Conservation (phyloP, 306 rosid genomes). For the Albizia julibrissin region DNA sequence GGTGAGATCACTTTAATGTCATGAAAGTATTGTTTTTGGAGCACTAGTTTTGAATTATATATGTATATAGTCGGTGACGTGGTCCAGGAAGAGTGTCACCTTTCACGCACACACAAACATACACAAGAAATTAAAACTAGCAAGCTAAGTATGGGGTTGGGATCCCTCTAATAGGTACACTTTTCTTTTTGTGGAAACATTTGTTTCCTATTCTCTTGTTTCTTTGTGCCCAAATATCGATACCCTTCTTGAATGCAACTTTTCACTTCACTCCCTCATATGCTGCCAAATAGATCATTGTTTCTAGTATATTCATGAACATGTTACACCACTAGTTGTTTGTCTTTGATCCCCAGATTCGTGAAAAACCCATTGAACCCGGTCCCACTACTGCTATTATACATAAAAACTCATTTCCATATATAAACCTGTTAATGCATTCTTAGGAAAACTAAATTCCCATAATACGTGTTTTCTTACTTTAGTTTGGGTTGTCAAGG, state of each 20-base stretch:
- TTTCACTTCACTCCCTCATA: neutral
- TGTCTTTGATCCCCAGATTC: neutral
- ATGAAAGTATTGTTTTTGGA: neutral
- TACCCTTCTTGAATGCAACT: neutral
- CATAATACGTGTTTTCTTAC: neutral
- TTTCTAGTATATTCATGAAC: neutral
- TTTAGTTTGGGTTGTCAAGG: neutral
- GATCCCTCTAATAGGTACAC: neutral
- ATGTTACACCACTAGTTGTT: neutral
- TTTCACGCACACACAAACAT: neutral
- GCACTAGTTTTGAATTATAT: neutral
- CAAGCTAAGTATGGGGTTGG: neutral
- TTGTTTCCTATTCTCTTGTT: neutral
- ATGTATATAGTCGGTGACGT: neutral
- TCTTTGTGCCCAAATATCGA: neutral
- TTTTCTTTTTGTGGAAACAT: neutral
- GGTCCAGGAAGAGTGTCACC: neutral
- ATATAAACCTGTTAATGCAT: neutral
- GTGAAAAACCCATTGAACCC: neutral
- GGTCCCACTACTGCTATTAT: neutral
- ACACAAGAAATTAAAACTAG: neutral
- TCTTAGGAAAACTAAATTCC: neutral
- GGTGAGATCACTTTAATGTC: neutral
- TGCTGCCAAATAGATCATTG: neutral
- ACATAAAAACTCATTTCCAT: neutral